Evolutionary conservation across 2,329 filamentous ascomycete species (phyloP), one percentile per base, ranked within the genome.

Genomic region (Botrytis elliptica): DNA sequence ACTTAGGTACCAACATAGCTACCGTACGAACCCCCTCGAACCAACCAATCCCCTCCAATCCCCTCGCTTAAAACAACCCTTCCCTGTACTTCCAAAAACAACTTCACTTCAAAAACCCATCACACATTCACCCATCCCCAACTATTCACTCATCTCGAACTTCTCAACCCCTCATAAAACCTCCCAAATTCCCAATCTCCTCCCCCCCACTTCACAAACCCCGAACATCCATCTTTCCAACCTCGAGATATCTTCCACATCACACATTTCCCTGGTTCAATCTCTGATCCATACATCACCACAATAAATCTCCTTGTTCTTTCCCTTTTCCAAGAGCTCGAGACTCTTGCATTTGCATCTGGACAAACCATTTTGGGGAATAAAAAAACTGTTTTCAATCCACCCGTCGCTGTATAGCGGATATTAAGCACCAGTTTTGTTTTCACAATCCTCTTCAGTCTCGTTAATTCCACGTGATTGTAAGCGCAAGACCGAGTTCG

Each of bases 371-470:
- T 38, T 36, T 14, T 2, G 7, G 36, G 6, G 16, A 25, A 33
- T 6, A 36, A 40, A 14, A 9, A 5, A 20, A 9, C 22, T n/a
- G 6, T n/a, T 4, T 63, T 9, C 14, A 40, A 67, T 14, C 14
- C 29, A 12, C 33, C 4, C 14, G 0, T 40, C 36, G 14, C 65
- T n/a, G 14, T 36, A 55, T 12, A 38, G 38, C 12, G 3, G 7
- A n/a, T 0, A 4, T 8, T 3, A 57, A n/a, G 6, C 20, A 5
- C 12, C 29, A 36, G 5, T 36, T 29, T 8, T 9, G 1, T n/a
- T 18, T 44, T 42, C 36, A 40, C 0, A 14, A n/a, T n/a, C 5
- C 6, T 55, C 49, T n/a, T n/a, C 10, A 16, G 4, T 29, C 16
- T 44, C 38, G 0, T 18, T 2, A 4, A 18, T 44, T 29, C 25